Evolutionary conservation across 352 stramenopile species (phyloP).

Genomic region (Elongisporangium prolatum): DNA sequence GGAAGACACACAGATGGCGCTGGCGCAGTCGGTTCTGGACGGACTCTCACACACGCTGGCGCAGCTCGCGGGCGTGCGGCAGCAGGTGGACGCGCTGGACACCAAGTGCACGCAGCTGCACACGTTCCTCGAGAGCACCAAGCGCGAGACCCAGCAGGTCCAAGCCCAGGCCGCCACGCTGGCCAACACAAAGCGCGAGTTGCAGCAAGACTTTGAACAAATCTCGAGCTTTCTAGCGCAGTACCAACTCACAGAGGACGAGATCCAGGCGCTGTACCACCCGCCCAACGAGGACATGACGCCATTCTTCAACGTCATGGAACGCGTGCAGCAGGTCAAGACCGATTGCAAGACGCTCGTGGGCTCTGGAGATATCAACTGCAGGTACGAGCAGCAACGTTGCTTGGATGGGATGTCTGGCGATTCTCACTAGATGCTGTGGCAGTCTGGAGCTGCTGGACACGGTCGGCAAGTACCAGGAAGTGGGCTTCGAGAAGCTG

Average conservation of each 20-base stretch:
- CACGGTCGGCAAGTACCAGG: slow-evolving; percentile 71
- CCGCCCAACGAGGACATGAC: slow-evolving; percentile 42
- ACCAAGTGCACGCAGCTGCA: slow-evolving; percentile 42
- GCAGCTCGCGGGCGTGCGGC: slow-evolving; percentile 26
- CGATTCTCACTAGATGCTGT: neutral
- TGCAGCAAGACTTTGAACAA: slow-evolving; percentile 6
- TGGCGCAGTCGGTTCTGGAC: slow-evolving; percentile 43
- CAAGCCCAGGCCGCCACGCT: slow-evolving; percentile 47
- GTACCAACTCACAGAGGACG: slow-evolving; percentile 68
- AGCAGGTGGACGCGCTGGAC: slow-evolving; percentile 38
- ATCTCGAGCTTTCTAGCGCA: slow-evolving; percentile 40
- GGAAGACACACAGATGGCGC: slow-evolving; percentile 43
- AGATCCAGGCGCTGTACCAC: slow-evolving; percentile 52
- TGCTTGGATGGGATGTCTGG: neutral
- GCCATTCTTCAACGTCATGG: slow-evolving; percentile 63
- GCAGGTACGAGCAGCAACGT: slow-evolving; percentile 17
- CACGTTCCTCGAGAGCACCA: slow-evolving; percentile 53
- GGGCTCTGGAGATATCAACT: slow-evolving; percentile 30
- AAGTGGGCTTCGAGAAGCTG: slow-evolving; percentile 79
- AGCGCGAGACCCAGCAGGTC: slow-evolving; percentile 60
- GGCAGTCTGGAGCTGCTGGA: slow-evolving; percentile 85
- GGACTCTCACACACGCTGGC: slow-evolving; percentile 37
- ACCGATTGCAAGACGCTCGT: slow-evolving; percentile 63
- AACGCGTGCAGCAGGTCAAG: slow-evolving; percentile 69
- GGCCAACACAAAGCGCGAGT: slow-evolving; percentile 31